Base-by-base conservation (phyloP, 768 basidiomycete genomes). In the Kwoniella mangroviensis region DNA sequence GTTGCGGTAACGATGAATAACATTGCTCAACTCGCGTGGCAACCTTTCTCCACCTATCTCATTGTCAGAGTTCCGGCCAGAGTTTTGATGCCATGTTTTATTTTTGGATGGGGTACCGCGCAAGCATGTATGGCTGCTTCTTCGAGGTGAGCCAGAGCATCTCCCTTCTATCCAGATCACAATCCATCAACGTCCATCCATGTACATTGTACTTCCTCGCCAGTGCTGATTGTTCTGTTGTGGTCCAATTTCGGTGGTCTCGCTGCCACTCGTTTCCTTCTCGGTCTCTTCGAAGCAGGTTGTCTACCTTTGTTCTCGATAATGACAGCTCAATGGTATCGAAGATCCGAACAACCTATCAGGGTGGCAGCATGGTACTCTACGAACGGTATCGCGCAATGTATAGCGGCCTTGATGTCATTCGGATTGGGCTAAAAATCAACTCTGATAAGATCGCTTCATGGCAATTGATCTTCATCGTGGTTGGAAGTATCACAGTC, bases 301-400 rank as follows among this genome's bases (percentile, higher is more conserved):
- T 80, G 80, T 63, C 61, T 67, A 24, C 65, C 65, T 49, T 43
- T 67, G 12, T 67, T 67, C 45, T 67, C 67, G 15, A 53, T 68
- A 15, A 76, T 85, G 56, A 83, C 87, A 34, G 64, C 74, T 11
- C 79, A 73, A n/a, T 81, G 77, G 79, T 81, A 79, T 67, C 60
- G 74, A 42, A 70, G 76, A n/a, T 75, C 76, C 41, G 77, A 79
- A 67, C 77, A 79, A 63, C 77, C 77, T 17, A 51, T 79, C 49
- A 67, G 77, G 11, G 75, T 79, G 15, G 77, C 77, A 53, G 66
- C 66, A 2, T 77, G 78, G 80, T 81, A 81, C 70, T 73, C 73
- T 21, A 79, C 76, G 49, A 79, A 79, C 65, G 80, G 80, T 66
- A 63, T 80, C 42, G 67, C 49, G 9, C 56, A 58, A 21, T 60